Evolutionary conservation across 192 early-diverging fungal species (phyloP).

Genomic region (Rhizophagus clarus): DNA sequence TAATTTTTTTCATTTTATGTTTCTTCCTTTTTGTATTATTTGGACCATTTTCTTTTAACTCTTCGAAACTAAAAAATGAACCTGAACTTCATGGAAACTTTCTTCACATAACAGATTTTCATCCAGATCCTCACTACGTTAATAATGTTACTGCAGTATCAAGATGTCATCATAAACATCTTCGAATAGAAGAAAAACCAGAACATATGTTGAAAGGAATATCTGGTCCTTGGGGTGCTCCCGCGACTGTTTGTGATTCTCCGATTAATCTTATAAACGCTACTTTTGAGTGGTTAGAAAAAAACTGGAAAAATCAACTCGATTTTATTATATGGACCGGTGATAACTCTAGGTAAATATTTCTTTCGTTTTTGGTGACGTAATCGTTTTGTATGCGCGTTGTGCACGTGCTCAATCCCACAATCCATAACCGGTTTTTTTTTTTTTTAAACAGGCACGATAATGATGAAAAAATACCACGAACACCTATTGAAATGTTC

Average conservation of each 20-base stretch:
- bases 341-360: constrained; percentile 65
- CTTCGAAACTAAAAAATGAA: no score
- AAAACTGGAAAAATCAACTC: constrained; percentile 49
- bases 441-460: constrained; percentile 59
- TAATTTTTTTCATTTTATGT: no score
- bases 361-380: not conserved
- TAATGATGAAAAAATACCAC: constrained; percentile 60
- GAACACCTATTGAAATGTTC: constrained; percentile 65
- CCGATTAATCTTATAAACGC: constrained; percentile 60
- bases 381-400: no score
- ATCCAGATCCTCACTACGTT: constrained; percentile 63
- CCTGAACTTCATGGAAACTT: constrained; percentile 53
- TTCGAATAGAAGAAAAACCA: constrained; percentile 30
- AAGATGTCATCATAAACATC: constrained; percentile 55
- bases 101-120: constrained; percentile 77
- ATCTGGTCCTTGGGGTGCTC: constrained; percentile 61
- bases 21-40: no score
- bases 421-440: no score
- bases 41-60: no score
- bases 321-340: constrained; percentile 83
- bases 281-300: constrained; percentile 60
- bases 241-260: constrained; percentile 65
- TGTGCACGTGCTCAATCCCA: no score
- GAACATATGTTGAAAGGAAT: constrained; percentile 36
- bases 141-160: constrained; percentile 59